phyloP scores from a whole-genome alignment of 140 eudicot species.

The Oenanthe javanica region DNA sequence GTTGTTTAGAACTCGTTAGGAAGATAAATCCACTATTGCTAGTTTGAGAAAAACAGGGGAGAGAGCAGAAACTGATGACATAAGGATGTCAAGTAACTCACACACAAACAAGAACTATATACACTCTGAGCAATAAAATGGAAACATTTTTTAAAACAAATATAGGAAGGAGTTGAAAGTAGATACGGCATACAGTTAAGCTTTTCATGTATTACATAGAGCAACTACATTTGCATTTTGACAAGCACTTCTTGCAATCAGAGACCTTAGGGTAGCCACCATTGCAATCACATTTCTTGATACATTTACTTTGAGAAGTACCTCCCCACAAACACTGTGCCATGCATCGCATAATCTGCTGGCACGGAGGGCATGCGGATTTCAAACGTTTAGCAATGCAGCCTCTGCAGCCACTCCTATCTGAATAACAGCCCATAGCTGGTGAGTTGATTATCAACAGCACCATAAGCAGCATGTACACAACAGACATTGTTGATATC shows the following conservation, averaged over 20 bases:
- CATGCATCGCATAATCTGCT: constrained; percentile 68
- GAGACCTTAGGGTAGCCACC: constrained; percentile 48
- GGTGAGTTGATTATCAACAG: constrained; percentile 13
- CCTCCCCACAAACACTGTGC: constrained; percentile 73
- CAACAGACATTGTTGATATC: constrained; percentile 2
- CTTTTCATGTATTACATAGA: constrained; percentile 3
- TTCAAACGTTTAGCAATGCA: constrained; percentile 52
- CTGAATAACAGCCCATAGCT: constrained; percentile 29
- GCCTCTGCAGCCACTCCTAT: constrained; percentile 37
- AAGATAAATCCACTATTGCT: too few relatives aligned
- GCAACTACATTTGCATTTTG: constrained; percentile 63
- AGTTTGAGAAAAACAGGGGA: background rate
- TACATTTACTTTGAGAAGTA: constrained; percentile 38
- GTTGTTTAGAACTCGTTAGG: too few relatives aligned
- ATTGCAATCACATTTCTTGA: constrained; percentile 61
- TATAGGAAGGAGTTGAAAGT: background rate
- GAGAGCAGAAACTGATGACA: background rate
- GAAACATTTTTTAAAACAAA: background rate
- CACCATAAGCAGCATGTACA: constrained; percentile 26
- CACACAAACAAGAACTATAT: too few relatives aligned
- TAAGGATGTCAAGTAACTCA: too few relatives aligned
- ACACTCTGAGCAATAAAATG: background rate
- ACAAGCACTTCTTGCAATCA: constrained; percentile 79
- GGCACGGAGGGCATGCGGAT: constrained; percentile 58
- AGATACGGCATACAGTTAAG: background rate